Conservation (phyloP, 208 protist genomes). For the Chromosphaera perkinsii region DNA sequence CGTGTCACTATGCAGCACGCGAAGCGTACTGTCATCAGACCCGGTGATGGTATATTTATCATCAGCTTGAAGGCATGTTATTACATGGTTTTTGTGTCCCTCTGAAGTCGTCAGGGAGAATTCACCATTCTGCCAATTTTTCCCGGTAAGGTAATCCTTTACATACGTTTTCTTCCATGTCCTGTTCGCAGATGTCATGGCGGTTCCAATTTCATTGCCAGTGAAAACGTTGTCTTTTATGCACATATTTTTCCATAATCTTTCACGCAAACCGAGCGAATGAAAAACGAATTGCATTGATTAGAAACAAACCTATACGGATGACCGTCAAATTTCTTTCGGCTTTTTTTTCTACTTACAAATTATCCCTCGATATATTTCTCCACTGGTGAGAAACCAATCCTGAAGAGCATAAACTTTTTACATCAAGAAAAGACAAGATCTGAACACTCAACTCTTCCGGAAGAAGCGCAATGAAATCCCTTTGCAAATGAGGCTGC, state of each 20-base stretch:
- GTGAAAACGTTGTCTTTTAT: too few species aligned
- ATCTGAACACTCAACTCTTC: slow-evolving; percentile 8
- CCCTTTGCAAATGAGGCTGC: too few species aligned
- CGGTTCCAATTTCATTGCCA: too few species aligned
- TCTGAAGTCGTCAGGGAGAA: neutral
- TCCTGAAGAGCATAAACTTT: slow-evolving; percentile 4
- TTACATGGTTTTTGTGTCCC: slow-evolving; percentile 21
- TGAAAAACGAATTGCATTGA: too few species aligned
- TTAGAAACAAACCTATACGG: too few species aligned
- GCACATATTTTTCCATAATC: too few species aligned
- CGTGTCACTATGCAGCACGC: neutral
- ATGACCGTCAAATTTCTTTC: too few species aligned
- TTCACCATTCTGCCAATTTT: neutral
- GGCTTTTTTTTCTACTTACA: too few species aligned
- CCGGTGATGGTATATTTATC: slow-evolving; percentile 15
- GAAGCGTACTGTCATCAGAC: slow-evolving; percentile 23
- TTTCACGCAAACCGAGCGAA: too few species aligned
- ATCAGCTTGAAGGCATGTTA: slow-evolving; percentile 27
- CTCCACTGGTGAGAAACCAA: neutral
- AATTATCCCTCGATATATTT: neutral
- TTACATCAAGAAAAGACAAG: slow-evolving; percentile 19
- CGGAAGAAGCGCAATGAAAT: slow-evolving; percentile 12
- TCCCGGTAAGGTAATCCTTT: neutral
- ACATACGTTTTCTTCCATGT: slow-evolving; percentile 3
- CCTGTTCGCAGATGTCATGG: neutral